Evolutionary conservation across 257 asterid genomes (phyloP).

Genomic region (Lycium ferocissimum): DNA sequence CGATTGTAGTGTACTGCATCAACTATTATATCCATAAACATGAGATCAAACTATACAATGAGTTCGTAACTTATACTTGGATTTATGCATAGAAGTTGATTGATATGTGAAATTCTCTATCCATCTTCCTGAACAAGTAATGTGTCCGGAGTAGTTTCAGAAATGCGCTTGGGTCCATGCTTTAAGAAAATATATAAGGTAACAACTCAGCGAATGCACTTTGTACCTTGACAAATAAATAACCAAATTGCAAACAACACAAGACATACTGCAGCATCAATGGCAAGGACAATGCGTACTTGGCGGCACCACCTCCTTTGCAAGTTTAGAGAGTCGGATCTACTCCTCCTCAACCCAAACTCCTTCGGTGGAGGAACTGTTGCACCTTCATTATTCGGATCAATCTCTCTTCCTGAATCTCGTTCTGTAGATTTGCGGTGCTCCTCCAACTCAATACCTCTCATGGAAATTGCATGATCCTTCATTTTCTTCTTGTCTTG

Average conservation of each 20-base stretch:
- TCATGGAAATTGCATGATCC: constrained; percentile 50
- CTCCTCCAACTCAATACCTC: constrained; percentile 59
- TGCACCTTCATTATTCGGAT: constrained; percentile 42
- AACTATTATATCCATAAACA: neutral
- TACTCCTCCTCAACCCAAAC: constrained; percentile 41
- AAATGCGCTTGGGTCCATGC: too few relatives aligned
- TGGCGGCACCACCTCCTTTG: constrained; percentile 67
- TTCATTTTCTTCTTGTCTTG: constrained; percentile 62
- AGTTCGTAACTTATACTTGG: neutral
- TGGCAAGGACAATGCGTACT: constrained; percentile 63
- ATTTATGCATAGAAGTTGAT: neutral
- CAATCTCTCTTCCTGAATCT: constrained; percentile 38
- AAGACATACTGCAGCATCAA: constrained; percentile 65
- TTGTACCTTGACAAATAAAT: constrained; percentile 60
- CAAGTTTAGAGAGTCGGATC: constrained; percentile 43
- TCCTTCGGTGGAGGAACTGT: constrained; percentile 49
- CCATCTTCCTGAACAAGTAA: neutral
- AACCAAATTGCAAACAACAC: constrained; percentile 69
- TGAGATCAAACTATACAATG: neutral
- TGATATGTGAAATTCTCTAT: neutral
- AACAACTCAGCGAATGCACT: constrained; percentile 55
- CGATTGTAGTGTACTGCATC: neutral
- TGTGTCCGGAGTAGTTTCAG: neutral
- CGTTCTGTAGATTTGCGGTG: constrained; percentile 52
- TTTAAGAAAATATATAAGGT: too few relatives aligned